These are phyloP conservation scores for Verbascum thapsus DNA, from an alignment of 257 asterid genomes.

Conservation along the genomic window DNA sequence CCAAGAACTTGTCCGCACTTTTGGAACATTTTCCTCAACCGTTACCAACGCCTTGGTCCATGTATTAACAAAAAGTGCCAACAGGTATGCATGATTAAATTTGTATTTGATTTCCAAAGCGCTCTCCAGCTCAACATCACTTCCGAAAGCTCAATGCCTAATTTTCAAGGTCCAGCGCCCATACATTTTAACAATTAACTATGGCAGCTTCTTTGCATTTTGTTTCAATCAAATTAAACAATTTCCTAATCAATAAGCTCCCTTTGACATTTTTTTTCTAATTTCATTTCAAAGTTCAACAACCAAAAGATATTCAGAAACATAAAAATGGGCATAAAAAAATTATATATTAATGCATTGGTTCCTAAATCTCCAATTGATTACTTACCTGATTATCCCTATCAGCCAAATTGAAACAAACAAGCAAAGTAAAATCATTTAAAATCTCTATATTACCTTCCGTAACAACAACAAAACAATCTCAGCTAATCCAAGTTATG, in stretches of 20 bases:
- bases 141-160: constrained; percentile 16
- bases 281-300: neutral
- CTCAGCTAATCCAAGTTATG: neutral
- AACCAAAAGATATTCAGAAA: constrained; percentile 2
- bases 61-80: constrained; percentile 4
- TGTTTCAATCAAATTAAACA: neutral
- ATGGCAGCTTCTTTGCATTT: constrained; percentile 5
- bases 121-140: constrained; percentile 23
- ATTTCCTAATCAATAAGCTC: constrained; percentile 14
- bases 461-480: constrained; percentile 9
- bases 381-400: neutral
- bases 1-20: neutral
- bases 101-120: constrained; percentile 4
- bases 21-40: neutral
- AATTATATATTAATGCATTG: neutral
- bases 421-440: constrained; percentile 17
- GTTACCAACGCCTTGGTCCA: constrained; percentile 8
- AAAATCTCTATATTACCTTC: neutral
- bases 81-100: neutral
- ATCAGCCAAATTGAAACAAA: constrained; percentile 15
- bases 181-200: constrained; percentile 11
- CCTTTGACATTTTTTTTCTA: neutral
- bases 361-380: constrained; percentile 11
- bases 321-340: neutral
- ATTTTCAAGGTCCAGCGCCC: constrained; percentile 16